Evolutionary conservation across 805 yeast species (phyloP), one percentile per base, ranked within the genome.

Genomic region (Suhomyces prunicola): DNA sequence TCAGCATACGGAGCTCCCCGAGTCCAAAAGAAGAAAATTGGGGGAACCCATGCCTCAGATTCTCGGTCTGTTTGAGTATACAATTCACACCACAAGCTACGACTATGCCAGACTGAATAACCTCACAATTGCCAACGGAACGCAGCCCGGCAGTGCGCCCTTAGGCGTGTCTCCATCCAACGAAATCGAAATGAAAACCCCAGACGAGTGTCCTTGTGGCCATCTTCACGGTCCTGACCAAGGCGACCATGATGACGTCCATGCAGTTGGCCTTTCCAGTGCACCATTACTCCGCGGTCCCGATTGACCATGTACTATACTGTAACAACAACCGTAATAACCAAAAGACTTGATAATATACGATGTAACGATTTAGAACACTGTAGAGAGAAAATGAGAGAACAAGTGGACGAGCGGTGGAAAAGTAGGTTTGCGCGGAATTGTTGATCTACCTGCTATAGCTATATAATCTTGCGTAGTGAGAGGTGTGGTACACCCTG

Each of bases 221-320:
- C 39, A 55, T 46, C 42, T 58, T 23, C 62, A 58, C 31, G 62
- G 62, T 4, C 60, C 62, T 9, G 61, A 59, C 15, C 60, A 58
- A 26, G 60, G 60, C 7, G 44, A 36, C 15, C 47, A 51, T 27
- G 55, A 52, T 46, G 62, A 58, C 29, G 46, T 47, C 2, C 45
- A 27, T 6, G 62, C 62, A 9, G 56, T 55, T 3, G 62, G 62
- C 6, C 46, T 58, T 24, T 57, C 53, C 26, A 17, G 40, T 5
- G 51, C 36, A 9, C 61, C 60, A 3, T 52, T 57, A 15, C 47
- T 58, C 22, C 50, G 60, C 15, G 61, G 61, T 4, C 61, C 61
- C 5, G 60, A 57, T 12, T 57, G 41, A 47, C 8, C 31, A 44
- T 24, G 31, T 39, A 39, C 12, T 17, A 39, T 39, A 39, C 19